A percentile compares a stretch with the other conserved stretches of the same genome.
Conservation (phyloP, 495 filamentous ascomycete species). For the Physcia stellaris region DNA sequence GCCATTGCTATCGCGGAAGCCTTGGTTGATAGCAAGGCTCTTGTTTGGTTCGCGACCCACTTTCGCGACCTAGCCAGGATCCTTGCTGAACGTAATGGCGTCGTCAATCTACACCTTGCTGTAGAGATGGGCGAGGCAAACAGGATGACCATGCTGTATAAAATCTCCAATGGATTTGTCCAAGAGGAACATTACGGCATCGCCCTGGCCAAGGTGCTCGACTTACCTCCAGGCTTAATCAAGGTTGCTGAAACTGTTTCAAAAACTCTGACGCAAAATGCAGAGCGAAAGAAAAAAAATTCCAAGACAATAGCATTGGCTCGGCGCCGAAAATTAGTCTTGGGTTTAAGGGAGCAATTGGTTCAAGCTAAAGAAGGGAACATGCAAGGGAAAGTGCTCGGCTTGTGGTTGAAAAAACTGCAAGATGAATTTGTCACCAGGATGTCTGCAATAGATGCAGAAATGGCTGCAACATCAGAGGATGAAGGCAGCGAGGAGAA, state of each 20-base stretch:
- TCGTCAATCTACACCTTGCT: conserved; percentile 68
- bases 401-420: conserved; percentile 51
- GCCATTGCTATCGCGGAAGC: conserved; percentile 83
- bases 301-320: conserved; percentile 41
- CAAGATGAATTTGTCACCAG: conserved; percentile 62
- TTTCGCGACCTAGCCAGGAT: conserved; percentile 73
- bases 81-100: conserved; percentile 55
- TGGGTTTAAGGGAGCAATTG: conserved; percentile 64
- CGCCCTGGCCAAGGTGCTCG: conserved; percentile 59
- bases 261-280: conserved; percentile 38
- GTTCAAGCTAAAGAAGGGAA: conserved; percentile 50
- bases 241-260: conserved; percentile 54
- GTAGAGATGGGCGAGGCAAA: conserved; percentile 43
- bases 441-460: conserved; percentile 49
- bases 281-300: conserved; percentile 39
- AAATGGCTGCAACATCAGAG: conserved; percentile 13
- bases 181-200: conserved; percentile 65
- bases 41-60: conserved; percentile 90
- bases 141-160: conserved; percentile 78
- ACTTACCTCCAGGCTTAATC: conserved; percentile 54
- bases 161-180: conserved; percentile 54
- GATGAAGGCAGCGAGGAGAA: conserved; percentile 9
- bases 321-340: conserved; percentile 54
- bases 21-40: conserved; percentile 56
- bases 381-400: conserved; percentile 51